Percentiles rank a stretch among this genome's conserved stretches.
Evolutionary conservation across 257 asterid species (phyloP).

Genomic region (Salvia miltiorrhiza): DNA sequence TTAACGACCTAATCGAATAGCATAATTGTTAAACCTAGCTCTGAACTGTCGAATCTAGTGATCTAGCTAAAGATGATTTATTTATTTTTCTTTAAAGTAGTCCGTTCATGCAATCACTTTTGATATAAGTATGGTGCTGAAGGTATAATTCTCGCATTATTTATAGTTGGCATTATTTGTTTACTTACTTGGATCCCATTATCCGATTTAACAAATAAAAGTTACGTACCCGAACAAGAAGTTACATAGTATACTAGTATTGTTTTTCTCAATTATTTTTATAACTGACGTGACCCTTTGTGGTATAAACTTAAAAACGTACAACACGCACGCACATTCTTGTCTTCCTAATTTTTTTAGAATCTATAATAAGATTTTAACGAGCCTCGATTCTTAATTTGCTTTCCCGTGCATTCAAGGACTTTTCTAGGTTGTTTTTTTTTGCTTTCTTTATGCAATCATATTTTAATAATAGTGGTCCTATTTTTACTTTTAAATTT

Average conservation of each 20-base stretch:
- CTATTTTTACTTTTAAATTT: too few species aligned
- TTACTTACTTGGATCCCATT: constrained; percentile 8
- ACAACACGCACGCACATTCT: not conserved
- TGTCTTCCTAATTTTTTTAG: too few species aligned
- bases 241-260: not conserved
- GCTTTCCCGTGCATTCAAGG: too few species aligned
- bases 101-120: constrained; percentile 12
- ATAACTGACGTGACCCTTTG: constrained; percentile 11
- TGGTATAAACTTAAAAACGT: not conserved
- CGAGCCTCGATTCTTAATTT: too few species aligned
- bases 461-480: too few species aligned
- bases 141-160: constrained; percentile 11
- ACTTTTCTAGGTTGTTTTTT: too few species aligned
- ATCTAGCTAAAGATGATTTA: constrained; percentile 10
- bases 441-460: too few species aligned
- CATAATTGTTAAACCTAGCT: constrained; percentile 18
- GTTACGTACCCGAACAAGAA: constrained; percentile 6
- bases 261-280: not conserved
- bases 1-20: constrained; percentile 3
- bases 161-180: constrained; percentile 15
- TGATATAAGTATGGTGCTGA: constrained; percentile 20
- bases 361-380: too few species aligned
- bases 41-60: constrained; percentile 13
- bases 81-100: constrained; percentile 1
- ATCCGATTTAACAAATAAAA: constrained; percentile 18